Evolutionary conservation across 345 rosid species (phyloP).

Genomic region (Gossypium mustelinum): DNA sequence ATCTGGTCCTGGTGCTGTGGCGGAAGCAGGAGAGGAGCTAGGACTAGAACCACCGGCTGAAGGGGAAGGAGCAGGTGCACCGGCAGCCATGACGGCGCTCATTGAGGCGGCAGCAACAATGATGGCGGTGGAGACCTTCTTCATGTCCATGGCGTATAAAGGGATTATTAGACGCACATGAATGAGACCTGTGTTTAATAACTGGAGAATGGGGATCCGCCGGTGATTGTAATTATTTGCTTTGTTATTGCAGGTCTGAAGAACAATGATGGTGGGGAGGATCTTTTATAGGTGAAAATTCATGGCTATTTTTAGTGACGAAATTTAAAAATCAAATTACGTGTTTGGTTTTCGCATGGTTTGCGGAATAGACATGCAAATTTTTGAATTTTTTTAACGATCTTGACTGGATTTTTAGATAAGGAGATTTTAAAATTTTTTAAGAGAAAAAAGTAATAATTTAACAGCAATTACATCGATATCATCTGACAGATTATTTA

Average conservation of each 20-base stretch:
- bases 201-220: background rate
- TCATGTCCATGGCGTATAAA: constrained; percentile 50
- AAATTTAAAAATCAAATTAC: background rate
- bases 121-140: constrained; percentile 59
- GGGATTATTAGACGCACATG: background rate
- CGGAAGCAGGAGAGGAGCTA: constrained; percentile 30
- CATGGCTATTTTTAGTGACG: background rate
- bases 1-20: constrained; percentile 29
- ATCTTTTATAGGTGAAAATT: background rate
- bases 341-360: constrained; percentile 16
- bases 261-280: background rate
- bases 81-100: constrained; percentile 47
- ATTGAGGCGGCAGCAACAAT: constrained; percentile 52
- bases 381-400: background rate
- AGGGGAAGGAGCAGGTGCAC: constrained; percentile 9
- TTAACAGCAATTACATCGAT: too few relatives aligned
- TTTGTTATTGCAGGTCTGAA: background rate
- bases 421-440: too few relatives aligned
- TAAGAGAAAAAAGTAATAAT: too few relatives aligned
- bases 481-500: too few relatives aligned
- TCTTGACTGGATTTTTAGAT: background rate
- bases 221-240: background rate
- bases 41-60: constrained; percentile 16
- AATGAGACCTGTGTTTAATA: background rate
- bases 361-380: background rate